These are phyloP conservation scores for Hsuehochloa calcarea DNA, from an alignment of 176 grass and related monocot genomes.

Conservation along the genomic window DNA sequence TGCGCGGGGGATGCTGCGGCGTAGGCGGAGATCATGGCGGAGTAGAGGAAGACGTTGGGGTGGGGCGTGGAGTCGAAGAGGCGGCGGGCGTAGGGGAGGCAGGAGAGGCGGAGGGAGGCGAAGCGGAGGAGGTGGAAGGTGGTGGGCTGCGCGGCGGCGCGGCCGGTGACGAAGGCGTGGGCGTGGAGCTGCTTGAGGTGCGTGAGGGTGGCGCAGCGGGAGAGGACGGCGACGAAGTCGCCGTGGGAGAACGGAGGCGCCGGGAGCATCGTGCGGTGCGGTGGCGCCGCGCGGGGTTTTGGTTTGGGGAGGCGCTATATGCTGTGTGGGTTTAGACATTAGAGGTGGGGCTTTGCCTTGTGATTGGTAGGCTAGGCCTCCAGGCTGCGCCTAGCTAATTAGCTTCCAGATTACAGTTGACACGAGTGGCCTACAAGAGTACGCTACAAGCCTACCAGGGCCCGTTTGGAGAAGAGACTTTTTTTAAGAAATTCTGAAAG, in stretches of 20 bases:
- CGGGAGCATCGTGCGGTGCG: constrained; percentile 25
- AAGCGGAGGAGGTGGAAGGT: constrained; percentile 80
- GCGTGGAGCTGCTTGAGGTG: constrained; percentile 79
- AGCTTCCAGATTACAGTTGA: not conserved
- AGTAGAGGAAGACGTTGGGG: too few relatives aligned
- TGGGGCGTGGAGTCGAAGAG: too few relatives aligned
- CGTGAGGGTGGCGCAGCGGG: constrained; percentile 49
- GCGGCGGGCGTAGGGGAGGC: too few relatives aligned
- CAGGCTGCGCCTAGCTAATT: not conserved
- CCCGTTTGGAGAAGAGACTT: too few relatives aligned
- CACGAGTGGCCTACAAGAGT: not conserved
- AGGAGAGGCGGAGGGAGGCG: constrained; percentile 12
- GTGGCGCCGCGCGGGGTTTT: not conserved
- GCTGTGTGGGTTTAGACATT: not conserved
- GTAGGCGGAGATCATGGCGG: too few relatives aligned
- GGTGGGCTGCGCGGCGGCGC: constrained; percentile 61
- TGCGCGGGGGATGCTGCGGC: too few relatives aligned
- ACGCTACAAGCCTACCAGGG: too few relatives aligned
- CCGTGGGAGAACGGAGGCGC: constrained; percentile 38
- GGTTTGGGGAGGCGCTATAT: not conserved
- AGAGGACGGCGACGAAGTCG: constrained; percentile 54
- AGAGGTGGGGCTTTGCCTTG: not conserved
- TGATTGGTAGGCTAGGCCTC: not conserved
- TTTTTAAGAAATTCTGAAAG: too few relatives aligned
- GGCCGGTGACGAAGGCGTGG: constrained; percentile 49